phyloP scores from a whole-genome alignment of 2,329 filamentous ascomycete species.

The Thielaviopsis euricoi region DNA sequence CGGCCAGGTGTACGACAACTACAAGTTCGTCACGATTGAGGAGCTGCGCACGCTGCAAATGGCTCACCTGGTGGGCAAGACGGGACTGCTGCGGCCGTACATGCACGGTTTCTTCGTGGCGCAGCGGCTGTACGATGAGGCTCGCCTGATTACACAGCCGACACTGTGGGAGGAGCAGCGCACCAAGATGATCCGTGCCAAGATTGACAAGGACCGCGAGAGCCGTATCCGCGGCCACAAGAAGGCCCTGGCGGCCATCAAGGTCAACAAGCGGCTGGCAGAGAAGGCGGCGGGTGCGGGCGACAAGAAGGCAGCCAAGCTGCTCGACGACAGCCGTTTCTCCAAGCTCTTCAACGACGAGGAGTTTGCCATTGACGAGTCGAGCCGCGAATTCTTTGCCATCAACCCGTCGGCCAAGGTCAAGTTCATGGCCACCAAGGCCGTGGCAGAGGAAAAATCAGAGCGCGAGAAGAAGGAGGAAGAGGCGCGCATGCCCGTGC shows the following conservation, averaged over 20 bases:
- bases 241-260: slow-evolving; percentile 47
- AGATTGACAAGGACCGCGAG: slow-evolving; percentile 93
- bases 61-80: slow-evolving; percentile 78
- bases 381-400: slow-evolving; percentile 66
- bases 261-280: slow-evolving; percentile 75
- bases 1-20: slow-evolving; percentile 90
- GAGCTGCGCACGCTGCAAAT: slow-evolving; percentile 76
- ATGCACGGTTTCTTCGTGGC: slow-evolving; percentile 99
- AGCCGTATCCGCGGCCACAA: slow-evolving; percentile 86
- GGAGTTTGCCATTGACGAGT: slow-evolving; percentile 85
- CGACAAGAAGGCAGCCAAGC: slow-evolving; percentile 27
- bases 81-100: slow-evolving; percentile 77
- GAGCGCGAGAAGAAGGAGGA: slow-evolving; percentile 24
- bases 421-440: slow-evolving; percentile 9
- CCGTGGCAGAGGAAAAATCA: slow-evolving; percentile 22
- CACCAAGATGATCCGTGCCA: slow-evolving; percentile 79
- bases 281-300: slow-evolving; percentile 54
- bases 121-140: slow-evolving; percentile 89
- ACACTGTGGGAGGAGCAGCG: slow-evolving; percentile 88
- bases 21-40: slow-evolving; percentile 86
- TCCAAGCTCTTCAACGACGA: slow-evolving; percentile 78
- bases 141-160: slow-evolving; percentile 79
- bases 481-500: slow-evolving; percentile 10
- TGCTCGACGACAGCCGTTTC: slow-evolving; percentile 79
- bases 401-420: slow-evolving; percentile 67